Conservation (phyloP, 2,329 filamentous ascomycete species). For the Nemania sp. region DNA sequence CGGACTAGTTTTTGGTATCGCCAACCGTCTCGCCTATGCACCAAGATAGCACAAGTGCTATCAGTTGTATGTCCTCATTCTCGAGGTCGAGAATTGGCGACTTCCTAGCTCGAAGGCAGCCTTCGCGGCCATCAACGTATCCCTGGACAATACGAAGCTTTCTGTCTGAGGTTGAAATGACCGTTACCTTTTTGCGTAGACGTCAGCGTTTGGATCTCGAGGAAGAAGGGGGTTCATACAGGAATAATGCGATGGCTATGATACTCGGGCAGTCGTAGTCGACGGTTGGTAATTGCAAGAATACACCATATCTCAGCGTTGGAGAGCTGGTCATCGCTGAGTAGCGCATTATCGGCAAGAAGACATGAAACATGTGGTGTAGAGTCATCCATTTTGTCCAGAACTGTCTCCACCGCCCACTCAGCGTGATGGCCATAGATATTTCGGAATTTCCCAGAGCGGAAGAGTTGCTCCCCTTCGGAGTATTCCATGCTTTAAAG, state of each 20-base stretch:
- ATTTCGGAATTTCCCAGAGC: not conserved
- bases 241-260: constrained; percentile 5
- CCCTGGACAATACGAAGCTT: constrained; percentile 21
- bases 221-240: constrained; percentile 3
- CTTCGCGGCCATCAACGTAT: constrained; percentile 12
- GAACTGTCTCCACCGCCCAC: not conserved
- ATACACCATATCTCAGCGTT: constrained; percentile 22
- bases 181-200: constrained; percentile 1
- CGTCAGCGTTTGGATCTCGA: not conserved
- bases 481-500: too few relatives aligned
- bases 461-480: too few relatives aligned
- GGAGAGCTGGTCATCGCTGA: constrained; percentile 16
- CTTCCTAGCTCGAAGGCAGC: constrained; percentile 4
- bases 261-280: not conserved
- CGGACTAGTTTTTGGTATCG: not conserved
- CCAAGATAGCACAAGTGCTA: constrained; percentile 9
- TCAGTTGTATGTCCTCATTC: not conserved
- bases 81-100: constrained; percentile 12
- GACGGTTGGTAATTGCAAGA: not conserved
- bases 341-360: constrained; percentile 3
- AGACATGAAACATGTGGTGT: constrained; percentile 22
- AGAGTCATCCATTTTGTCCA: constrained; percentile 15
- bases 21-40: constrained; percentile 13
- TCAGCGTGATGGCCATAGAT: not conserved
- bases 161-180: constrained; percentile 3